Base-by-base conservation (phyloP, 2,329 filamentous ascomycete species). In the Diaporthe citrichinensis region DNA sequence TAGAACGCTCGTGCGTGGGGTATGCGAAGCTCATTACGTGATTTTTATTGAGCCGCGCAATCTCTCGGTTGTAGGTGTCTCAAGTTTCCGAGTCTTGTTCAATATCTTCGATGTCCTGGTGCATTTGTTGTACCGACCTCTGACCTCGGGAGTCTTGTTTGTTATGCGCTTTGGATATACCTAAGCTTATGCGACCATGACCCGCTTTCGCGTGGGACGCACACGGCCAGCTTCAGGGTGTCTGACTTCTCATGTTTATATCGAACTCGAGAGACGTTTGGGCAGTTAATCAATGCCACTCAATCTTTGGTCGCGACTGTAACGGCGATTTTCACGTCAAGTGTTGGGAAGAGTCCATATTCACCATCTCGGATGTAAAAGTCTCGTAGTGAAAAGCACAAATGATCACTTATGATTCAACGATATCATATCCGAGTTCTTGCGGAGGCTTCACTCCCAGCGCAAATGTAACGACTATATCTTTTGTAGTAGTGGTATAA, bases 1-100 rank as follows among this genome's bases (percentile, higher is more conserved):
- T 71, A 31, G 61, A 68, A 53, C 55, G 36, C 39, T 74, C 34
- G 41, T 73, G 71, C 36, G 41, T 44, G 14, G 58, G 53, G 6
- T 55, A 67, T 20, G 51, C 49, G 28, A 71, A 74, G 46, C 53
- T 53, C 23, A 44, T 62, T 8, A 53, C n/a, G 17, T 76, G 62
- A 69, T n/a, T 17, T 8, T 3, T 44, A 9, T 20, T 12, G 23
- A 31, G 36, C 17, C 9, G 28, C 15, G n/a, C 3, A 12, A 34
- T 2, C 23, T 44, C 2, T 39, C 6, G 36, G 17, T 41, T 44
- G 53, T 25, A 1, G 20, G 17, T 10, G 34, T 3, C 17, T 20
- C 10, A 23, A 62, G 5, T 12, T 69, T 10, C 10, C 6, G 39
- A 25, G 25, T 9, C 6, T 28, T 3, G 7, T 44, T 1, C 7